Conservation (phyloP, 2,329 filamentous ascomycete species). For the Cladosporium colombiae region DNA sequence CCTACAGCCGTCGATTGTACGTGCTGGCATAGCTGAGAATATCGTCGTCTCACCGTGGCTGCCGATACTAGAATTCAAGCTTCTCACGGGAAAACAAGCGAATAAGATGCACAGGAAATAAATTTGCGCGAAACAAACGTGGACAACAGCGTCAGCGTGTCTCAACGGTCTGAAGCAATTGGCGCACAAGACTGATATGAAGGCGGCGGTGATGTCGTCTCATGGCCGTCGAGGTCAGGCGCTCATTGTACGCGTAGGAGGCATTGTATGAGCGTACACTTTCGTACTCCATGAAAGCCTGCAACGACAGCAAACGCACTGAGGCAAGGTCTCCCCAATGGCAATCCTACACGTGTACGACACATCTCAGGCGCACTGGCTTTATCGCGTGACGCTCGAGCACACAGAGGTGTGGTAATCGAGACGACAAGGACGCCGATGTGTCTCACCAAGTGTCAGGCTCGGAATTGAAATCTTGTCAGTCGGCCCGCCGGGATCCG, state of each 20-base stretch:
- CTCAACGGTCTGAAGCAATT: background rate
- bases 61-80: background rate
- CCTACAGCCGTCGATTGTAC: background rate
- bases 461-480: background rate
- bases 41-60: no score
- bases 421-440: background rate
- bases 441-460: constrained; percentile 1
- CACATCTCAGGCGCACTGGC: background rate
- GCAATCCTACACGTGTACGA: background rate
- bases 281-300: background rate
- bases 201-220: background rate
- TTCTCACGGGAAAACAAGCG: background rate
- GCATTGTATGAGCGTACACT: background rate
- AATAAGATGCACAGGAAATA: background rate
- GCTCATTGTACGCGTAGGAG: background rate
- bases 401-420: background rate
- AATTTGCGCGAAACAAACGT: background rate
- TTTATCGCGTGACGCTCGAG: background rate
- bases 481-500: background rate
- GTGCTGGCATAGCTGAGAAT: background rate
- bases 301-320: background rate
- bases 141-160: background rate
- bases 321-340: background rate
- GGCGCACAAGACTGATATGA: background rate
- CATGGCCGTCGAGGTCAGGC: background rate